Conservation (phyloP, 1,139 yeast genomes). For the Yamadazyma diddensiae region DNA sequence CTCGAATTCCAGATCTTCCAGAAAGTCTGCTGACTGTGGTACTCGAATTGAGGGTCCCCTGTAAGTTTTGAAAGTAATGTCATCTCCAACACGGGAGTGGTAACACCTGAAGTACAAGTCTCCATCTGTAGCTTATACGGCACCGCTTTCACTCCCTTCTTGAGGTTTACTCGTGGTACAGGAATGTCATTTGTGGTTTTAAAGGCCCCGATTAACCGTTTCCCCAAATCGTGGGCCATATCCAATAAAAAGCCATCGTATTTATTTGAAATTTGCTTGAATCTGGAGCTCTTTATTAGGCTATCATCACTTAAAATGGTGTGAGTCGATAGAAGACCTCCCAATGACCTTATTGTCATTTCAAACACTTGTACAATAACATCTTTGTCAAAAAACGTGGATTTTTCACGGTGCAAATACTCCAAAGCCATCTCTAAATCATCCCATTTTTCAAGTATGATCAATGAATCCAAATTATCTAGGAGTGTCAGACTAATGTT, state of each 20-base stretch:
- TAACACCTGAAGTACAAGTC: constrained; percentile 86
- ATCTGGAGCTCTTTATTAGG: constrained; percentile 3
- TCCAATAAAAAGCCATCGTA: constrained; percentile 70
- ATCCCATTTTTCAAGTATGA: constrained; percentile 64
- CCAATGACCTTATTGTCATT: constrained; percentile 73
- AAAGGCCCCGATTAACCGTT: constrained; percentile 64
- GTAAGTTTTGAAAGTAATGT: constrained; percentile 70
- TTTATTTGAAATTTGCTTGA: constrained; percentile 18
- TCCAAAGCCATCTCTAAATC: constrained; percentile 50
- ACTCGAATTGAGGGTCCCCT: constrained; percentile 69
- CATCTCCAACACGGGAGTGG: constrained; percentile 78
- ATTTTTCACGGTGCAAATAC: constrained; percentile 35
- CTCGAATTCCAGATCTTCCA: constrained; percentile 69
- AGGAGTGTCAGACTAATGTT: constrained; percentile 75
- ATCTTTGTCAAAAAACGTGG: constrained; percentile 54
- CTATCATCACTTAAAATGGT: constrained; percentile 58
- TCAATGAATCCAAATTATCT: constrained; percentile 77
- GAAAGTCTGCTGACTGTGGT: constrained; percentile 60
- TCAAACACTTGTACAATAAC: constrained; percentile 85
- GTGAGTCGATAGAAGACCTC: constrained; percentile 78
- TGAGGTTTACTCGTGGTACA: constrained; percentile 66
- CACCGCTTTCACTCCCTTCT: constrained; percentile 45
- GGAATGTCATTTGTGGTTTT: constrained; percentile 63
- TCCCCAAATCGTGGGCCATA: constrained; percentile 72
- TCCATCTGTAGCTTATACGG: constrained; percentile 48